phyloP scores from a whole-genome alignment of 495 filamentous ascomycete species.

The Massariosphaeria phaeospora region DNA sequence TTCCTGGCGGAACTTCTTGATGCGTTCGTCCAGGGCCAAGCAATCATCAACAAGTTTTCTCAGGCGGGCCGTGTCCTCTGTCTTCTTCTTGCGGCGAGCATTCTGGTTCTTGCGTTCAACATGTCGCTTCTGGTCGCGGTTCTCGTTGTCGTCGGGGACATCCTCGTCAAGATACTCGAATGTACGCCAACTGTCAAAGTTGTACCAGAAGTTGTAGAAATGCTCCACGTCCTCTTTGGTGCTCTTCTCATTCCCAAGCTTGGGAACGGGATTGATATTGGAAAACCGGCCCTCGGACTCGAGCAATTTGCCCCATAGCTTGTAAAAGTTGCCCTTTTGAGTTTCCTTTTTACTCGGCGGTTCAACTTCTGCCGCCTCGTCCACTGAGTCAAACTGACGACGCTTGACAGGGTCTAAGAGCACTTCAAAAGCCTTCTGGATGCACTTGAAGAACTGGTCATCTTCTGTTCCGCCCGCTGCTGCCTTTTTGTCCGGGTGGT shows the following conservation, averaged over 20 bases:
- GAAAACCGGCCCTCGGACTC: conserved; percentile 88
- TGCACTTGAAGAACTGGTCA: conserved; percentile 99
- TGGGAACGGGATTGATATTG: conserved; percentile 78
- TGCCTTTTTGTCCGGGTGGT: conserved; percentile 98
- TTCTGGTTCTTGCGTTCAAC: conserved; percentile 97
- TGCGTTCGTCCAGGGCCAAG: conserved; percentile 78
- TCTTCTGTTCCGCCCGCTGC: conserved; percentile 81
- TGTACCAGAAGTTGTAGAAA: conserved; percentile 99
- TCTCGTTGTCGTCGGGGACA: conserved; percentile 96
- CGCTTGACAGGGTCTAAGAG: conserved; percentile 88
- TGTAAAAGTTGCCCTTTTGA: conserved; percentile 85
- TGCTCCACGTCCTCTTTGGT: conserved; percentile 81
- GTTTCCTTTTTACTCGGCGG: conserved; percentile 85
- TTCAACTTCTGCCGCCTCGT: conserved; percentile 86
- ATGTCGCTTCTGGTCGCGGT: conserved; percentile 97
- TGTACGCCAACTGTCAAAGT: conserved; percentile 94
- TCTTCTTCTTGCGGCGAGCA: conserved; percentile 97
- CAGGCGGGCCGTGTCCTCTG: conserved; percentile 86
- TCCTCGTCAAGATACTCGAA: conserved; percentile 99
- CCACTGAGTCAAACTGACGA: conserved; percentile 93
- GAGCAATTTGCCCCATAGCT: conserved; percentile 83
- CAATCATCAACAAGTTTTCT: conserved; percentile 83
- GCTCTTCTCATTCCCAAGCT: conserved; percentile 77
- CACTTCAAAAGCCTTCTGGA: conserved; percentile 94
- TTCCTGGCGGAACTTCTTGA: conserved; percentile 91